Evolutionary conservation across 305 asterid genomes (phyloP), one percentile per base, ranked within the genome.

Genomic region (Fraxinus albicans): DNA sequence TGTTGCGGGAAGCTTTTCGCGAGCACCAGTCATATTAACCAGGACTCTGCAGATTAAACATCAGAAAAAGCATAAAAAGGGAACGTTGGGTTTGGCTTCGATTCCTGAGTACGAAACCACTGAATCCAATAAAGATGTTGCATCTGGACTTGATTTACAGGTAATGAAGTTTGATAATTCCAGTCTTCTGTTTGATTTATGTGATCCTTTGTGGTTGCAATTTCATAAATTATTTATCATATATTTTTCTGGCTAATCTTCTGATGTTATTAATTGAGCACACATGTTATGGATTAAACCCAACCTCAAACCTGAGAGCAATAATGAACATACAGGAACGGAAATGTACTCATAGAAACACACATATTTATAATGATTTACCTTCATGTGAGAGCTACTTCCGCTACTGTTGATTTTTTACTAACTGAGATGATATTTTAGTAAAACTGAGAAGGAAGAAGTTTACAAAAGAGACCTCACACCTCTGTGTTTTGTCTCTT

Each of bases 21-120:
- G 87, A 3, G 81, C 85, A 3, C 92, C 92, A 13, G 79, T 89
- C 77, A 89, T 89, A 85, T 80, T 89, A 76, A 88, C 91, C 55
- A 88, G 88, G 87, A 86, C 85, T 67, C 50, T 89, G 85, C 91
- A 83, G 83, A 84, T 86, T 38, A 87, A 80, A 29, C 23, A 69
- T 76, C 83, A 86, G 70, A 89, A 88, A 83, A 86, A 88, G 85
- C 84, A 80, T 5, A 86, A 84, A 76, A 88, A 86, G 81, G 86
- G 80, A 75, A 77, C 55, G 82, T 60, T 89, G 15, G 86, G 86
- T 84, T 69, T 89, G 15, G 87, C 84, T 84, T 80, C 91, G 23
- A 89, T 89, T 80, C 91, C 92, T 17, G 92, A 89, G 83, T 77
- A 84, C 27, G 89, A 83, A 10, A 79, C 87, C 40, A 19, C 81